Conservation (phyloP, 148 eudicot species). For the Arbutus unedo region DNA sequence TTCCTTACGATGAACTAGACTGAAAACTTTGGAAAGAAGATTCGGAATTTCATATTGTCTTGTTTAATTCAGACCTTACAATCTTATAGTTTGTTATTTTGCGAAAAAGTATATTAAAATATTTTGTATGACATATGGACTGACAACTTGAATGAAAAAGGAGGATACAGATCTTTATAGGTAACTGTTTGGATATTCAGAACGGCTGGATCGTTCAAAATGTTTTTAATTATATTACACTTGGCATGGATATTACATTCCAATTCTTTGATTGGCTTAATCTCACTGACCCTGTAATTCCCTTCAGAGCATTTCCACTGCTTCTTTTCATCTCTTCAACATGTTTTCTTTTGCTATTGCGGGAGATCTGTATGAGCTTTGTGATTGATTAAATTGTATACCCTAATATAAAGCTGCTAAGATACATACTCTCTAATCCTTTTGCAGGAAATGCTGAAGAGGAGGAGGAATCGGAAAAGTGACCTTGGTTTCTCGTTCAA, state of each 20-base stretch:
- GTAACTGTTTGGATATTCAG: background rate
- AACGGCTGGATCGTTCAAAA: background rate
- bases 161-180: background rate
- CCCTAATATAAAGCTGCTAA: constrained; percentile 27
- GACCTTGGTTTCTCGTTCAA: constrained; percentile 58
- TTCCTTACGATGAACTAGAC: too few species aligned
- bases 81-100: background rate
- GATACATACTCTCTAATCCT: background rate
- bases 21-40: background rate
- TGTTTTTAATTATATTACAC: background rate
- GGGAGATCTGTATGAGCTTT: background rate
- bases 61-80: background rate
- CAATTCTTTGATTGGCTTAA: background rate
- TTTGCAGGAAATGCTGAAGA: constrained; percentile 63
- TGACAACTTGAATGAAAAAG: background rate
- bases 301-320: background rate
- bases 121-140: background rate
- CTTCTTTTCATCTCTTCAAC: constrained; percentile 23
- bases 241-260: background rate
- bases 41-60: background rate
- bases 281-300: background rate
- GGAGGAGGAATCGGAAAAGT: constrained; percentile 40
- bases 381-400: background rate
- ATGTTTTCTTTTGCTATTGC: background rate
- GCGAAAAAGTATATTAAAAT: background rate